These are phyloP conservation scores for Hevea brasiliensis DNA, from an alignment of 345 rosid species.

Conservation along the genomic window DNA sequence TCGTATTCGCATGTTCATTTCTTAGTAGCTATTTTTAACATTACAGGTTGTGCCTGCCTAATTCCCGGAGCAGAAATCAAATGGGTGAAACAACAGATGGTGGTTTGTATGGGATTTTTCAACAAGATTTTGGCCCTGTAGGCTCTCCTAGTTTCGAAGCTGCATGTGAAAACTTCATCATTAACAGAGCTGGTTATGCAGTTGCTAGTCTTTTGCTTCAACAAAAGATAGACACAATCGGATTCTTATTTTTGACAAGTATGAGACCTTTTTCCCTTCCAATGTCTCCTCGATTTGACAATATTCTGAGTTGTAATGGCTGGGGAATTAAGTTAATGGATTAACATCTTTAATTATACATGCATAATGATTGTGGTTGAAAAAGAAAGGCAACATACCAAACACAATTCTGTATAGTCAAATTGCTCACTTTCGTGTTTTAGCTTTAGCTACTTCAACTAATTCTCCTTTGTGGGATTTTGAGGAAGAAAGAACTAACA, in stretches of 20 bases:
- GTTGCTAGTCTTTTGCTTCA: conserved; percentile 97
- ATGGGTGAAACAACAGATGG: conserved; percentile 99
- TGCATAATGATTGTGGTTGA: not conserved
- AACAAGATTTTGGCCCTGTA: conserved; percentile 94
- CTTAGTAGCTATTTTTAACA: not conserved
- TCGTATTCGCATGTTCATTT: not conserved
- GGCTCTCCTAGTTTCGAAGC: conserved; percentile 88
- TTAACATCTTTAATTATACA: not conserved
- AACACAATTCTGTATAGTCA: not conserved
- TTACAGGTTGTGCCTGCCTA: conserved; percentile 91
- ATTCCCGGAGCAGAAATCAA: conserved; percentile 92
- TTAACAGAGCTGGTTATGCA: conserved; percentile 99
- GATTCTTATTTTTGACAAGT: conserved; percentile 96
- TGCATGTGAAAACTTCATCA: conserved; percentile 91
- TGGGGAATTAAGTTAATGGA: not conserved
- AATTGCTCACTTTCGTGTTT: not conserved
- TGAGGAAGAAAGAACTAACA: not conserved
- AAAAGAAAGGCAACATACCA: not conserved
- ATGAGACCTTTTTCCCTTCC: conserved; percentile 21
- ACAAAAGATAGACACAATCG: conserved; percentile 98
- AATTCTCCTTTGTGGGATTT: not conserved
- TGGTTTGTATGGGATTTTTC: conserved; percentile 94
- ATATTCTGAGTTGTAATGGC: conserved; percentile 2
- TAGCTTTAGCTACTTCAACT: no score
- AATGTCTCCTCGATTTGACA: conserved; percentile 3